Evolutionary conservation across 2,329 filamentous ascomycete species (phyloP), one percentile per base, ranked within the genome.

Genomic region (Apiospora rasikravindrae): DNA sequence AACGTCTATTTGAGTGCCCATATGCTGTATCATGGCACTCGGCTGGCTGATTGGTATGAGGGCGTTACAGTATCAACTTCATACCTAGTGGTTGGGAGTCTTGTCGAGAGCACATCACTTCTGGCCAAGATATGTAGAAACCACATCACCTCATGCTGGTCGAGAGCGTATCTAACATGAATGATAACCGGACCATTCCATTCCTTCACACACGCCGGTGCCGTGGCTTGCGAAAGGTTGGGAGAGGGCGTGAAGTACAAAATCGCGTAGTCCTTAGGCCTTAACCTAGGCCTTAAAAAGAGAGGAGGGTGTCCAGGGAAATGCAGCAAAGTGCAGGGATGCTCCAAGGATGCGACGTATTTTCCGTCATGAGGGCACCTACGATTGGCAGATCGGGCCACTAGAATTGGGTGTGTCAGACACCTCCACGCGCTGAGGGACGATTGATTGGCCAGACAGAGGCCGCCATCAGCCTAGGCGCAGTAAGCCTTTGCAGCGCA

Each of bases 321-420:
- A 37, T 14, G 16, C 29, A 33, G 19, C 4, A 5, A 61, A 22
- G 14, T 8, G 4, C 26, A 29, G 26, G 51, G 51, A 57, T 57
- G 26, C 47, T 51, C 45, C 51, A 33, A 33, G 51, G 51, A 57
- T 33, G 51, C 51, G 26, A 37, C 53, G 29, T 40, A 40, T 64
- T 64, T 64, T 24, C 7, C 11, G 40, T 64, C 57, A 64, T 64
- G 57, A 22, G 51, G 57, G 33, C 33, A 64, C 40, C 57, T 40
- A 19, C 57, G 11, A 64, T 64, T 64, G 57, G 57, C 57, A n/a
- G 57, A 40, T 64, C 57, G 16, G n/a, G 10, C 57, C 57, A 64
- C 53, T 61, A 37, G n/a, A 7, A 8, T 22, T 33, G 8, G 26
- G 16, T 11, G 53, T 22, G 53, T 61, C 29, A 61, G 53, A 37